A percentile compares a stretch with the other conserved stretches of the same genome.
Evolutionary conservation across 2,329 filamentous ascomycete species (phyloP).

Genomic region (Apiospora rasikravindrae): DNA sequence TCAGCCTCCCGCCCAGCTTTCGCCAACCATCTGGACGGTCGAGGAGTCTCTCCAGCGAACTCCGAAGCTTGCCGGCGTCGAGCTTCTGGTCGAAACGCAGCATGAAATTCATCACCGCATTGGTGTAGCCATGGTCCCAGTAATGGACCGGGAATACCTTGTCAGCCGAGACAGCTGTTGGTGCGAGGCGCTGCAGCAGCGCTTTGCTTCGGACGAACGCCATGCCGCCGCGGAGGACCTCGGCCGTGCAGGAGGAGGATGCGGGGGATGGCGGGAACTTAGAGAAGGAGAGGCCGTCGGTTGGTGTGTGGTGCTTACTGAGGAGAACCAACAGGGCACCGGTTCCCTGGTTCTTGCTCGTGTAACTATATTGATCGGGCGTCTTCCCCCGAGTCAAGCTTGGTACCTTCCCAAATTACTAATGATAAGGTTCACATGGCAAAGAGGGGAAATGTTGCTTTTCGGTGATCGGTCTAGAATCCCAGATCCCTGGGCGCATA

Average conservation of each 20-base stretch:
- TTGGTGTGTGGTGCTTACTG: not conserved
- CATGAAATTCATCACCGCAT: conserved; percentile 32
- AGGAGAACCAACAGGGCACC: not conserved
- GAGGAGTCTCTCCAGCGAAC: conserved; percentile 26
- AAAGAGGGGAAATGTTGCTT: not conserved
- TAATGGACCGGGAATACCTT: conserved; percentile 32
- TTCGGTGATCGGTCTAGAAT: not conserved
- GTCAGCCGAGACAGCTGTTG: conserved; percentile 24
- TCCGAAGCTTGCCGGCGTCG: conserved; percentile 29
- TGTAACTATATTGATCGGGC: not conserved
- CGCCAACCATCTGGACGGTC: conserved; percentile 29
- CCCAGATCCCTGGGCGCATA: not conserved
- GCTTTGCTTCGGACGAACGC: not conserved
- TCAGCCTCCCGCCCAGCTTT: conserved; percentile 31
- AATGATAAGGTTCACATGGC: not conserved
- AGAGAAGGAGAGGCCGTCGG: too few relatives aligned
- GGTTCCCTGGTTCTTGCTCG: not conserved
- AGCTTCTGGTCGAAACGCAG: conserved; percentile 37
- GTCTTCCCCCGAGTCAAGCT: too few relatives aligned
- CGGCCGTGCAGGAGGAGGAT: not conserved
- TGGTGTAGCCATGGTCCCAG: conserved; percentile 34
- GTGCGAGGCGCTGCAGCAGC: conserved; percentile 22
- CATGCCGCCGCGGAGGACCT: not conserved
- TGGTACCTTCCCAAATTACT: not conserved
- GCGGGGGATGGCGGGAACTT: not conserved